A percentile compares a stretch with the other conserved stretches of the same genome.
Evolutionary conservation across 805 yeast species (phyloP).

Genomic region (Zygoascus flipseniorum): DNA sequence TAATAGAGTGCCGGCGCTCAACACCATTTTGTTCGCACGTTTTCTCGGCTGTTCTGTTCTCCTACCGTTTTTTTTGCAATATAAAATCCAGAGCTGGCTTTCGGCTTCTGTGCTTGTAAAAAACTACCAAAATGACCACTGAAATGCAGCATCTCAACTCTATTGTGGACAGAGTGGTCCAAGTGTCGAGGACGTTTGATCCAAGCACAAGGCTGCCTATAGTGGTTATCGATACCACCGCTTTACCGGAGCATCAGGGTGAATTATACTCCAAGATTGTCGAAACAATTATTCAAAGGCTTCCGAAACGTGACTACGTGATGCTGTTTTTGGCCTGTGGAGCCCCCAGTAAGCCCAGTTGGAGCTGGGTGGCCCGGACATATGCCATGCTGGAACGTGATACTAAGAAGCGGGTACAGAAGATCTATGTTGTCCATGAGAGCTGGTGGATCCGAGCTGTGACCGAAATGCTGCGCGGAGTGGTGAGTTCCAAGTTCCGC

Average conservation of each 20-base stretch:
- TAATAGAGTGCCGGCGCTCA: no score
- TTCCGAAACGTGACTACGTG: slow-evolving; percentile 59
- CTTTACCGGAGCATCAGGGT: slow-evolving; percentile 53
- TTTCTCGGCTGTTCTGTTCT: no score
- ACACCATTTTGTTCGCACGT: no score
- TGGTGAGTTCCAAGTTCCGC: slow-evolving; percentile 42
- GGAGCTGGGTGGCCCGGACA: slow-evolving; percentile 66
- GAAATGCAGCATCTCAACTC: background rate
- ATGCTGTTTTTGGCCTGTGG: slow-evolving; percentile 79
- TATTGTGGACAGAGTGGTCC: slow-evolving; percentile 39
- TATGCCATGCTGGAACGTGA: slow-evolving; percentile 51
- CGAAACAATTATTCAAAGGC: slow-evolving; percentile 42
- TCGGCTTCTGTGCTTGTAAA: no score
- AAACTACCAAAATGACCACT: no score
- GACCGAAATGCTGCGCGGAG: slow-evolving; percentile 60
- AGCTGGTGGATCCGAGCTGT: slow-evolving; percentile 80
- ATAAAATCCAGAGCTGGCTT: no score
- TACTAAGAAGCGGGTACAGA: slow-evolving; percentile 45
- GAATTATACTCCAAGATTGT: slow-evolving; percentile 44
- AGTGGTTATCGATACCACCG: slow-evolving; percentile 76
- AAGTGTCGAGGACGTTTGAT: slow-evolving; percentile 51
- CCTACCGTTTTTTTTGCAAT: no score
- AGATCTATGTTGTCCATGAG: slow-evolving; percentile 78
- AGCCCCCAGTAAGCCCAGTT: slow-evolving; percentile 46
- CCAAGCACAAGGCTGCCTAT: slow-evolving; percentile 62